Percentiles rank a stretch among this genome's conserved stretches.
These are phyloP conservation scores for Caryopteris hybrid DNA, from an alignment of 305 asterid species.

Conservation along the genomic window DNA sequence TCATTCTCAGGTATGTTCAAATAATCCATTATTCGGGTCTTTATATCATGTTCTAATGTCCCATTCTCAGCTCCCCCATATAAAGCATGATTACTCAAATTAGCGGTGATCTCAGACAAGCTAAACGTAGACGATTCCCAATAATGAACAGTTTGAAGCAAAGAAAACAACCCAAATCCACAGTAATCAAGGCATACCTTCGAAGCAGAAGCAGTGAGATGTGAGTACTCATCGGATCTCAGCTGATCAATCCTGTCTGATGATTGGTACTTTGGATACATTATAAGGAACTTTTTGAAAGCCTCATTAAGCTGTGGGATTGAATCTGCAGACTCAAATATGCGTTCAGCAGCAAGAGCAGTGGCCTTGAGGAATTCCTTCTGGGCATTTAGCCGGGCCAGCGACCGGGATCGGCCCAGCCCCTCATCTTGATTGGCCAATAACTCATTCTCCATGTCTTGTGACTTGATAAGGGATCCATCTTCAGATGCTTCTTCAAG, in stretches of 20 bases:
- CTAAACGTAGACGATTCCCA: constrained; percentile 97
- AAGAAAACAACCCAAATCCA: constrained; percentile 97
- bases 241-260: constrained; percentile 91
- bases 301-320: constrained; percentile 71
- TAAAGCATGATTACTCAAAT: constrained; percentile 92
- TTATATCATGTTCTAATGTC: constrained; percentile 82
- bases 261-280: constrained; percentile 87
- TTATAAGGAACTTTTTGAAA: constrained; percentile 73
- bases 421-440: constrained; percentile 68
- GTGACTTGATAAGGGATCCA: constrained; percentile 88
- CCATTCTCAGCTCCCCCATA: constrained; percentile 95
- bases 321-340: constrained; percentile 52
- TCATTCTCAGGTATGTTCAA: constrained; percentile 94
- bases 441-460: constrained; percentile 71
- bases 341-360: constrained; percentile 95
- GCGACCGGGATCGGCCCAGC: constrained; percentile 83
- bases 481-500: constrained; percentile 98
- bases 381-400: constrained; percentile 89
- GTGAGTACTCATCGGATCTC: constrained; percentile 83
- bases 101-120: constrained; percentile 94
- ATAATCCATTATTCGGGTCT: constrained; percentile 88
- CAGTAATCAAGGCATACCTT: constrained; percentile 98
- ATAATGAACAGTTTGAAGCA: constrained; percentile 86
- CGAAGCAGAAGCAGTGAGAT: constrained; percentile 51
- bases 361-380: constrained; percentile 92